A percentile compares a stretch with the other conserved stretches of the same genome.
These are phyloP conservation scores for Phytophthora litchii DNA, from an alignment of 352 stramenopile genomes.

Conservation along the genomic window DNA sequence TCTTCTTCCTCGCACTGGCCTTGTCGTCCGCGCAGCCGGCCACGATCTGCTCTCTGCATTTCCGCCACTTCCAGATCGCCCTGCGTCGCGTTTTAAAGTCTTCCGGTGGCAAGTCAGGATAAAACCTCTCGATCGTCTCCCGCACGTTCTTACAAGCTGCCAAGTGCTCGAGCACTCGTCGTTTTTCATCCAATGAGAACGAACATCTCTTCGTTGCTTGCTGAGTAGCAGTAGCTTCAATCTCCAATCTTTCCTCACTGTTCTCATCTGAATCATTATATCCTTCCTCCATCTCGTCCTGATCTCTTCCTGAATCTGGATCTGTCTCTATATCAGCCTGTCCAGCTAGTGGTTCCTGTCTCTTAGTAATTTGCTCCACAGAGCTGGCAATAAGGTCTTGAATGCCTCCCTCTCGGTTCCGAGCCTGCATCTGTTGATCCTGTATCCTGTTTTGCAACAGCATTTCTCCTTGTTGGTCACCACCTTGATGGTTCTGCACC, in stretches of 20 bases:
- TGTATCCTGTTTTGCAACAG: neutral
- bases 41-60: slow-evolving; percentile 30
- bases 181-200: slow-evolving; percentile 32
- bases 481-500: neutral
- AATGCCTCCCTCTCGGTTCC: slow-evolving; percentile 13
- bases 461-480: slow-evolving; percentile 1
- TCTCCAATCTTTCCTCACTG: slow-evolving; percentile 2
- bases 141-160: slow-evolving; percentile 16
- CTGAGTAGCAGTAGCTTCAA: neutral
- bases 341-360: slow-evolving; percentile 1
- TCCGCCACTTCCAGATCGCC: slow-evolving; percentile 25
- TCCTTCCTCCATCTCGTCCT: neutral
- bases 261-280: slow-evolving; percentile 1
- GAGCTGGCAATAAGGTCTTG: slow-evolving; percentile 19
- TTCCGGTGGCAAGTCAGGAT: slow-evolving; percentile 20
- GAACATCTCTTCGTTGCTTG: slow-evolving; percentile 8
- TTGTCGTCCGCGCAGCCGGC: slow-evolving; percentile 30
- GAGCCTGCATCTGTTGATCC: neutral
- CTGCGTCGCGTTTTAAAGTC: slow-evolving; percentile 28
- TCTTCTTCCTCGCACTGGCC: slow-evolving; percentile 39
- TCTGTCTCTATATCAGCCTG: slow-evolving; percentile 7
- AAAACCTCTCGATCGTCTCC: slow-evolving; percentile 28
- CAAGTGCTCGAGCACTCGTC: slow-evolving; percentile 31
- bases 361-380: slow-evolving; percentile 14
- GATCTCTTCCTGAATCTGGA: slow-evolving; percentile 1